Base-by-base conservation (phyloP, 495 filamentous ascomycete genomes). In the Penicillium herquei region DNA sequence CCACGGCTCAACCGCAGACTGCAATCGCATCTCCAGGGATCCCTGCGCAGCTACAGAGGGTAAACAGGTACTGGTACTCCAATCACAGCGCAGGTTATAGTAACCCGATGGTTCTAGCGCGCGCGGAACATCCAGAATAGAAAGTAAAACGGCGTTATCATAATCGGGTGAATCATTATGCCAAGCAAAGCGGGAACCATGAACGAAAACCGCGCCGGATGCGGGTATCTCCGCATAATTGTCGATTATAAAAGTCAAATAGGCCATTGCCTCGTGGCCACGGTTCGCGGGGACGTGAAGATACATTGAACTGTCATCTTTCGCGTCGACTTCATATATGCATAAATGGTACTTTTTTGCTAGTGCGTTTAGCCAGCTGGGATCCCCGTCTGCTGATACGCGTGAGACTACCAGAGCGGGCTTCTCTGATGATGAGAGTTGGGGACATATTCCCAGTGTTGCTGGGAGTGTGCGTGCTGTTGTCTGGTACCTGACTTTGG, bases 211-310 rank as follows among this genome's bases (percentile, higher is more conserved):
- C 0, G 68, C 70, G 0, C 74, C 74, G 0, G 66, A 49, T 3
- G 62, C 76, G 12, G 84, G 83, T 32, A 89, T 75, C 1, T 73
- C 50, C 51, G 80, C 76, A 68, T 88, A 88, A 64, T 85, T 81
- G 66, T 87, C 84, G 59, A 86, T 82, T 44, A 89, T 72, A 66
- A 85, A 88, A 21, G 80, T 86, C 13, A 87, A 73, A 65, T 89
- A 89, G 8, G 81, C 72, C 72, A 87, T 83, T 42, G 82, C 84
- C 61, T 90, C 87, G 56, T 88, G 82, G 35, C 84, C 87, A 61
- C 86, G 85, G 57, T 86, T 86, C 42, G 77, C 72, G 5, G 82
- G 83, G 11, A 83, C 79, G 56, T 84, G 83, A n/a, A 82, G 75
- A 31, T 60, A 43, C 1, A 64, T 53, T 12, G 64, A 63, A 13